Evolutionary conservation across 805 yeast species (phyloP).

Genomic region (Suhomyces faveliae): DNA sequence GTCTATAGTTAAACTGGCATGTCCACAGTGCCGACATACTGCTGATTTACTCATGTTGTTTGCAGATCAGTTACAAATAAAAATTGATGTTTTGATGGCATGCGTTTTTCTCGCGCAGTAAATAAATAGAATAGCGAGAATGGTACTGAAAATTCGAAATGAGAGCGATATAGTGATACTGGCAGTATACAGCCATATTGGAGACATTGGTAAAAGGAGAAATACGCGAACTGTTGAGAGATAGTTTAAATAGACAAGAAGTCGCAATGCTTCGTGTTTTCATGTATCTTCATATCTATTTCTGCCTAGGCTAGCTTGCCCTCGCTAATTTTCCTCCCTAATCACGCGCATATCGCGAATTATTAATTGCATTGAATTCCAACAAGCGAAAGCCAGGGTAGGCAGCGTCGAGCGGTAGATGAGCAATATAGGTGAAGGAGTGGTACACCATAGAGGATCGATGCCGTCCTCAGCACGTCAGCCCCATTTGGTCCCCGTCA

Average conservation of each 20-base stretch:
- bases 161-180: too few relatives aligned
- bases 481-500: not conserved
- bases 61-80: not conserved
- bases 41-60: conserved; percentile 2
- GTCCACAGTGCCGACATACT: conserved; percentile 26
- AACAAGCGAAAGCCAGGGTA: too few relatives aligned
- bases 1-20: conserved; percentile 22
- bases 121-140: not conserved
- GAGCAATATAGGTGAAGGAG: not conserved
- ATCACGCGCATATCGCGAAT: not conserved
- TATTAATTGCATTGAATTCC: too few relatives aligned
- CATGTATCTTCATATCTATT: too few relatives aligned
- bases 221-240: too few relatives aligned
- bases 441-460: not conserved
- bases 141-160: too few relatives aligned
- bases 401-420: too few relatives aligned
- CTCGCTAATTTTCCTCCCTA: not conserved
- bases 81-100: not conserved
- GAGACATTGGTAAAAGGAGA: too few relatives aligned
- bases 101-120: not conserved
- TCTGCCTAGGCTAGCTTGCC: too few relatives aligned
- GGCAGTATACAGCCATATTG: too few relatives aligned
- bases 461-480: not conserved
- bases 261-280: too few relatives aligned
- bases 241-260: too few relatives aligned